Evolutionary conservation across 441 rosid species (phyloP).

Genomic region (Iberis amara): DNA sequence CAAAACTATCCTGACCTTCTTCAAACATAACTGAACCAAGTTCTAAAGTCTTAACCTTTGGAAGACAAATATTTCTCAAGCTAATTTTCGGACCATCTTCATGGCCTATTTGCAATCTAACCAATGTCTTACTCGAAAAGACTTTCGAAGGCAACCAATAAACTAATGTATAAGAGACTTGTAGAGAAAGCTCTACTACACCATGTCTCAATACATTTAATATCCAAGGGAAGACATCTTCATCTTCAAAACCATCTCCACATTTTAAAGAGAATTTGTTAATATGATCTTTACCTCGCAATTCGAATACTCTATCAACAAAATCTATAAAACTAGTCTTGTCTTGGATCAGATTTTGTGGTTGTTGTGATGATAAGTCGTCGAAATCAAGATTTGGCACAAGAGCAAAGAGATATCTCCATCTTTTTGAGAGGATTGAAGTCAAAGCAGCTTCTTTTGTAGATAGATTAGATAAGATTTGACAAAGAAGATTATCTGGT

Average conservation of each 20-base stretch:
- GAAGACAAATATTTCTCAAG: slow-evolving; percentile 1
- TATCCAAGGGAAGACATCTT: slow-evolving; percentile 20
- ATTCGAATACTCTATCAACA: slow-evolving; percentile 16
- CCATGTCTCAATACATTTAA: slow-evolving; percentile 22
- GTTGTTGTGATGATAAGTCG: background rate
- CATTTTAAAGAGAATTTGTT: slow-evolving; percentile 22
- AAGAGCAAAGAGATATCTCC: slow-evolving; percentile 22
- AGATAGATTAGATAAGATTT: slow-evolving; percentile 22
- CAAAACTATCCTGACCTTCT: slow-evolving; percentile 21
- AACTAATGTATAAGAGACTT: background rate
- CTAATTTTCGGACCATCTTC: slow-evolving; percentile 2
- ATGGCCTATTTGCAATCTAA: slow-evolving; percentile 11
- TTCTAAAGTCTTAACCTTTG: slow-evolving; percentile 21
- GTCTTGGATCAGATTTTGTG: background rate
- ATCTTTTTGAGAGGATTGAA: slow-evolving; percentile 13
- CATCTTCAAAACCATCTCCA: background rate
- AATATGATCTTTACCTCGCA: slow-evolving; percentile 23
- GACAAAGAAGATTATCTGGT: slow-evolving; percentile 29
- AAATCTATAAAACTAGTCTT: slow-evolving; percentile 19
- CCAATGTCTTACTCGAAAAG: slow-evolving; percentile 17
- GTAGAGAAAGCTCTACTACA: slow-evolving; percentile 5
- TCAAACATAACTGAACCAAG: background rate
- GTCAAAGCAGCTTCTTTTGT: slow-evolving; percentile 32
- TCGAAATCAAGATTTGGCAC: slow-evolving; percentile 18
- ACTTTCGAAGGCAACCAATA: slow-evolving; percentile 16